Evolutionary conservation across 805 yeast species (phyloP), one percentile per base, ranked within the genome.

Genomic region (Ogataea pignaliae): DNA sequence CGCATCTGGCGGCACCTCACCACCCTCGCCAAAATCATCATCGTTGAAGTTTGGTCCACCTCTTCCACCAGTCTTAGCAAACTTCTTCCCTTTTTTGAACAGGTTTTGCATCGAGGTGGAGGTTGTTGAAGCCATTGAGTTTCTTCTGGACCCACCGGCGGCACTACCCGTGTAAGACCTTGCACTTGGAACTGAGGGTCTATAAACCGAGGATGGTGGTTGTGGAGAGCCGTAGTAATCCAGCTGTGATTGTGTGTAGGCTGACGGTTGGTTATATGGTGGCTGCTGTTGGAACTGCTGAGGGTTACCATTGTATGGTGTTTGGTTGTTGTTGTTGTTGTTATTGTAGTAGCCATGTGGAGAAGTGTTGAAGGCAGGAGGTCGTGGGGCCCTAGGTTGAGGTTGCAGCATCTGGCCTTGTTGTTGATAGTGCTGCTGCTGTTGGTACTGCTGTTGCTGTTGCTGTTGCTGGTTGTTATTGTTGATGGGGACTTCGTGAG

Each of bases 1-100:
- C 21, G 66, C 72, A 18, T 53, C 58, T 13, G 45, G 39, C 6
- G 46, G 70, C 15, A 60, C 66, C 29, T 56, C 66, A 29, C 59
- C 65, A n/a, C 50, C 62, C 3, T 53, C 63, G 10, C 42, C 52
- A 15, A 45, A 55, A 28, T 51, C 64, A 28, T 56, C 64, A 36
- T 47, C 63, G 10, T 47, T 54, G 21, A 49, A 66, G 9, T 38
- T 53, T 11, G 53, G 57, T n/a, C 46, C 61, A 9, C 48, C 59
- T 17, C 48, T 62, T 14, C 54, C 64, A 12, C 47, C 55, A 14
- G 51, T 52, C 9, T 46, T 60, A n/a, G 53, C 55, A 44, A 56
- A 53, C 29, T 51, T 63, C 42, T 52, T 54, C 26, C 65, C 65
- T 44, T 67, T 70, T 30, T 76, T 59, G 57, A 78, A 73, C 39